Conservation (phyloP, 257 asterid genomes). For the Lavandula angustifolia region DNA sequence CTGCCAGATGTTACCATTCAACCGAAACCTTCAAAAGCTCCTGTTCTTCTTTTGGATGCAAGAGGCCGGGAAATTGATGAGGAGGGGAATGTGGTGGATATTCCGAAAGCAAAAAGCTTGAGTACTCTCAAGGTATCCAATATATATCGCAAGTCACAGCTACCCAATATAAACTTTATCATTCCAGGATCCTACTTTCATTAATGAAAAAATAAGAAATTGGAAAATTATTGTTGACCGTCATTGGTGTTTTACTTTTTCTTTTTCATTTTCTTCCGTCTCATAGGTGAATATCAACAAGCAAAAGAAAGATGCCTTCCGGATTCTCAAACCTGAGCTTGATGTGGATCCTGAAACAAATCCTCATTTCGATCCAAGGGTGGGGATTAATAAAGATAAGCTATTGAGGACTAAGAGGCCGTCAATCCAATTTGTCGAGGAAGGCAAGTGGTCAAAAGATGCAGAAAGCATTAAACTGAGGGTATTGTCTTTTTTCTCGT, state of each 20-base stretch:
- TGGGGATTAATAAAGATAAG: constrained; percentile 88
- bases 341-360: constrained; percentile 86
- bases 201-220: neutral
- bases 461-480: constrained; percentile 80
- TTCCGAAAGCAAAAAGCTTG: constrained; percentile 69
- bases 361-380: constrained; percentile 82
- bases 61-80: constrained; percentile 94
- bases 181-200: neutral
- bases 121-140: constrained; percentile 86
- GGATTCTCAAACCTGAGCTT: constrained; percentile 91
- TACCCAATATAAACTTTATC: neutral
- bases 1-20: constrained; percentile 72
- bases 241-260: neutral
- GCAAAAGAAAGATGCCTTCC: constrained; percentile 95
- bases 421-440: constrained; percentile 92
- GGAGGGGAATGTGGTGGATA: constrained; percentile 82
- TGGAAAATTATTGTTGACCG: neutral
- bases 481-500: constrained; percentile 42
- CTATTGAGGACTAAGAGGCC: constrained; percentile 85
- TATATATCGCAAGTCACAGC: neutral
- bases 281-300: constrained; percentile 90
- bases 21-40: constrained; percentile 89
- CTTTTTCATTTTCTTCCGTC: neutral
- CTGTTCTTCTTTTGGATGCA: constrained; percentile 94
- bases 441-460: constrained; percentile 96